Evolutionary conservation across 306 rosid genomes (phyloP).

Genomic region (Acacia melanoxylon): DNA sequence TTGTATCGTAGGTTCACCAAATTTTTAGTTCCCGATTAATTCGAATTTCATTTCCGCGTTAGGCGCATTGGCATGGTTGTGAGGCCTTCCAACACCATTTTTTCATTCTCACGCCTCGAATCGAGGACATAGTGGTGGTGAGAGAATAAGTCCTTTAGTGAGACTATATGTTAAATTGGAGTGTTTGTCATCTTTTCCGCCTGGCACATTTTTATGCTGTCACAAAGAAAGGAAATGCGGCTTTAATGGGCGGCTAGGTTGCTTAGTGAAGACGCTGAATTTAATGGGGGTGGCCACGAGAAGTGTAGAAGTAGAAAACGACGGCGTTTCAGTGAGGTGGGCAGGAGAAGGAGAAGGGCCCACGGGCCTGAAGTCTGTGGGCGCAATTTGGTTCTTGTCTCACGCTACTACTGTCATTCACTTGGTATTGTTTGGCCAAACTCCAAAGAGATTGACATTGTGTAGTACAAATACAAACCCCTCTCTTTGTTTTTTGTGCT

Average conservation of each 20-base stretch:
- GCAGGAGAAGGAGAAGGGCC: neutral
- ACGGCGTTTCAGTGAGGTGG: neutral
- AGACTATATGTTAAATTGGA: too few species aligned
- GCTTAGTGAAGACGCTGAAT: conserved; percentile 1
- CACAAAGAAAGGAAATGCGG: neutral
- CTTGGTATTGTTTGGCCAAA: neutral
- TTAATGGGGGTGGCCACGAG: neutral
- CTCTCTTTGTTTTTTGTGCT: neutral
- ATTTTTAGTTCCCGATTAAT: too few species aligned
- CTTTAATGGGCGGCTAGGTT: neutral
- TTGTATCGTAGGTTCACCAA: too few species aligned
- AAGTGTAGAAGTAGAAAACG: neutral
- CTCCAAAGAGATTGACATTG: neutral
- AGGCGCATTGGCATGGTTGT: too few species aligned
- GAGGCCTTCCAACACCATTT: too few species aligned
- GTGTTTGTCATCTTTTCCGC: neutral
- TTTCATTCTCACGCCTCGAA: too few species aligned
- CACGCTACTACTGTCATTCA: neutral
- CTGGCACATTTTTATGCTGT: neutral
- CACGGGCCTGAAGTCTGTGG: neutral
- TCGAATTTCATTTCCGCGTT: too few species aligned
- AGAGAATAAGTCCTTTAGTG: too few species aligned
- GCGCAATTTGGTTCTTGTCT: neutral
- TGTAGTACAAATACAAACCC: neutral
- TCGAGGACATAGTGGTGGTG: too few species aligned